These are phyloP conservation scores for Neotropicomus parvogracilis DNA, from an alignment of 1,284 basidiomycete species.

Conservation along the genomic window DNA sequence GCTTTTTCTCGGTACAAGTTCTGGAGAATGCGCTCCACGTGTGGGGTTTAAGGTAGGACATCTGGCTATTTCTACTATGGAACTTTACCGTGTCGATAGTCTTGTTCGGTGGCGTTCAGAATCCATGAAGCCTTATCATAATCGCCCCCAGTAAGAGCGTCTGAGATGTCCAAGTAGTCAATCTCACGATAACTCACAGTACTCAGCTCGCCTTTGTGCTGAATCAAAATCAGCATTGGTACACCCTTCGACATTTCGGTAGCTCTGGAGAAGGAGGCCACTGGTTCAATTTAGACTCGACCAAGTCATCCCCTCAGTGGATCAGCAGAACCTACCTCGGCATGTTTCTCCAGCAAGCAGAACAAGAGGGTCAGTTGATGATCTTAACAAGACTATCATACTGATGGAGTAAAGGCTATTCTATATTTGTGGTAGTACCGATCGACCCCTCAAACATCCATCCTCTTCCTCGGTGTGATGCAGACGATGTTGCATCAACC, in stretches of 20 bases:
- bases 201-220: conserved; percentile 86
- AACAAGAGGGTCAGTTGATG: conserved; percentile 61
- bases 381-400: not conserved
- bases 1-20: conserved; percentile 87
- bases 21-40: conserved; percentile 78
- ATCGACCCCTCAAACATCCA: conserved; percentile 44
- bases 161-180: conserved; percentile 10
- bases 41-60: conserved; percentile 70
- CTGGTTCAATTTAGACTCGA: conserved; percentile 94
- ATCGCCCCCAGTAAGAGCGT: conserved; percentile 67
- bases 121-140: conserved; percentile 74
- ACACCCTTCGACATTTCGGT: conserved; percentile 82
- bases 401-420: conserved; percentile 62
- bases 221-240: conserved; percentile 87
- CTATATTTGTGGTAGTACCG: conserved; percentile 77
- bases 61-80: conserved; percentile 1
- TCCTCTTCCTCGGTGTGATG: conserved; percentile 58
- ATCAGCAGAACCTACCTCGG: conserved; percentile 79
- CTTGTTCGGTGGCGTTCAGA: conserved; percentile 84
- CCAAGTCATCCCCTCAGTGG: conserved; percentile 71
- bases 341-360: conserved; percentile 85
- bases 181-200: conserved; percentile 39
- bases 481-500: conserved; percentile 60
- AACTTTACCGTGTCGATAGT: conserved; percentile 30
- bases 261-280: conserved; percentile 51